A percentile compares a stretch with the other conserved stretches of the same genome.
Evolutionary conservation across 1,284 basidiomycete genomes (phyloP).

Genomic region (Exobasidium cylindrosporum): DNA sequence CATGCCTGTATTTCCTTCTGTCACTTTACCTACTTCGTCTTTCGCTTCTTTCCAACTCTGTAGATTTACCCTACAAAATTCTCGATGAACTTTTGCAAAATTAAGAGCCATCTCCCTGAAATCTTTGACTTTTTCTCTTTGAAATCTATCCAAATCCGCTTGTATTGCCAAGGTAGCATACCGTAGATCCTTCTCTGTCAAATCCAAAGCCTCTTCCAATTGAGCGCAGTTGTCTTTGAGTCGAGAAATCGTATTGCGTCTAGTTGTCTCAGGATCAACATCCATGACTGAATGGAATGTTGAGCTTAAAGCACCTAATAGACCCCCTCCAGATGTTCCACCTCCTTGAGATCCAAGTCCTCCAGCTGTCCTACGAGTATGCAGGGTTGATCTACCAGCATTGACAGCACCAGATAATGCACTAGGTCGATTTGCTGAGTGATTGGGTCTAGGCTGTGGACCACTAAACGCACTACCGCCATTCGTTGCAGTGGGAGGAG

Average conservation of each 20-base stretch:
- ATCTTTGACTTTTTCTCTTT: conserved; percentile 96
- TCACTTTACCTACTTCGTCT: conserved; percentile 80
- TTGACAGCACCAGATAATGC: not conserved
- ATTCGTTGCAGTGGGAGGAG: conserved; percentile 12
- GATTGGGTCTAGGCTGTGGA: not conserved
- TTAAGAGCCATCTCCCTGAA: conserved; percentile 84
- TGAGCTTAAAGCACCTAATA: conserved; percentile 88
- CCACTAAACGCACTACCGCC: conserved; percentile 11
- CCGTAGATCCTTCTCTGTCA: conserved; percentile 66
- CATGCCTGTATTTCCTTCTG: conserved; percentile 49
- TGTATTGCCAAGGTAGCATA: conserved; percentile 95
- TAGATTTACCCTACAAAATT: conserved; percentile 94
- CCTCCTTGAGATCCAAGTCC: conserved; percentile 11
- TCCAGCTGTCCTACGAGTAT: not conserved
- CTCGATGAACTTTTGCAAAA: conserved; percentile 83
- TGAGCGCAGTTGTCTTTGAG: conserved; percentile 76
- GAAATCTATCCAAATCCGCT: conserved; percentile 94
- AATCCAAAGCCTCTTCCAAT: conserved; percentile 48
- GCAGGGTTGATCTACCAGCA: not conserved
- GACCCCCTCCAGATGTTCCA: conserved; percentile 59
- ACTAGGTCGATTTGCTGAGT: conserved; percentile 20
- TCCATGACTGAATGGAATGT: conserved; percentile 98
- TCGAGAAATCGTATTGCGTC: conserved; percentile 87
- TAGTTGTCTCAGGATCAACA: conserved; percentile 90
- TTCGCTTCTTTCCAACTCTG: conserved; percentile 95